phyloP scores from a whole-genome alignment of 495 filamentous ascomycete genomes.

The Aspergillus egyptiacus region DNA sequence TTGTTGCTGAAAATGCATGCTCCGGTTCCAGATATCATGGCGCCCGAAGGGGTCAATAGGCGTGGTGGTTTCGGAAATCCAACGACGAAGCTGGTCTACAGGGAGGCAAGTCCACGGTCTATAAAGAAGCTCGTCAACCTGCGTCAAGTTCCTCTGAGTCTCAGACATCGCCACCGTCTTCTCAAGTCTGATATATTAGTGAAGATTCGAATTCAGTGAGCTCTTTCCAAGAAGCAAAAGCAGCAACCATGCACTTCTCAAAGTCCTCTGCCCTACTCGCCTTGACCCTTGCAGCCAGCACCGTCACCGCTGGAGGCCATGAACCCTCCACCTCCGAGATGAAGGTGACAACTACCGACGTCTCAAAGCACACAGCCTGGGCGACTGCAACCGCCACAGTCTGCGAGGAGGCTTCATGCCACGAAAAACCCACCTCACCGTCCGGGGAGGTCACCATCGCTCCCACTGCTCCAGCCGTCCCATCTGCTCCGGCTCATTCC shows the following conservation, averaged over 20 bases:
- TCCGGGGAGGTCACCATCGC: no score
- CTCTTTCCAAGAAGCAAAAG: neutral
- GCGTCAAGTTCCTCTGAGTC: no score
- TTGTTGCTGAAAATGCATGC: neutral
- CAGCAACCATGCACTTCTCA: slow-evolving; percentile 18
- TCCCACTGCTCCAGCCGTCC: neutral
- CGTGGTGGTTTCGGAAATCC: neutral
- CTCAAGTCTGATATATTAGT: no score
- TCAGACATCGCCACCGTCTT: no score
- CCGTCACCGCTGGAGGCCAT: slow-evolving; percentile 16
- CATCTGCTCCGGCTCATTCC: neutral
- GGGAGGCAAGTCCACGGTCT: neutral
- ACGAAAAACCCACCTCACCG: slow-evolving; percentile 1
- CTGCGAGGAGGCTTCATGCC: slow-evolving; percentile 1
- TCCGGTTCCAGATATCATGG: slow-evolving; percentile 4
- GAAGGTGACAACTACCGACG: neutral
- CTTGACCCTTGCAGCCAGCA: slow-evolving; percentile 18
- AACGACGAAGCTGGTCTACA: neutral
- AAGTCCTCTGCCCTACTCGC: slow-evolving; percentile 12
- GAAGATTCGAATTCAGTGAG: neutral
- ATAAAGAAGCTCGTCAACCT: no score
- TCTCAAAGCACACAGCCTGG: slow-evolving; percentile 1
- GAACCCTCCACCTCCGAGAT: neutral
- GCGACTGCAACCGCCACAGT: neutral
- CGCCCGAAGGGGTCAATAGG: neutral